Base-by-base conservation (phyloP, 2,329 filamentous ascomycete species). In the Penicillium sp. region DNA sequence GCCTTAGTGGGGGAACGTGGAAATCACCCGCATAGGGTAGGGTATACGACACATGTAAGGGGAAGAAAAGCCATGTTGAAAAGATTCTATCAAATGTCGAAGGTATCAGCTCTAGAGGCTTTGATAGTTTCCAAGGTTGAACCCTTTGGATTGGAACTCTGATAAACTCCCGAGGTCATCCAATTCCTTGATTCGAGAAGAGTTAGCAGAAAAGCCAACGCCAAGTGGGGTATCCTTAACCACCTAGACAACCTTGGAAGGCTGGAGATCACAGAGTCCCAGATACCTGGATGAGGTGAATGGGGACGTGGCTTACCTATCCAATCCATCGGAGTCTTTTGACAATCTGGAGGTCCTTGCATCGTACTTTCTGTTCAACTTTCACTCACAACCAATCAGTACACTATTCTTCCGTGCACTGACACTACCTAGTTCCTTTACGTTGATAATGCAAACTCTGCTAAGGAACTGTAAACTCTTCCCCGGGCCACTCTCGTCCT, bases 251-350 rank as follows among this genome's bases (percentile, higher is more conserved):
- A 47, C 10, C n/a, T 46, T 46, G 8, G 19, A 23, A 34, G 45
- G 29, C 8, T 19, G 9, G 8, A 44, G 41, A 31, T 21, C 27
- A 7, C 19, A 21, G 19, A 50, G 38, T 60, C 60, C 63, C 63
- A 53, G 48, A 29, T 60, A 63, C 63, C 63, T 62, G 63, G 63
- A 65, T 63, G 58, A n/a, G 15, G 7, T 23, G 11, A 27, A 53
- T 57, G 52, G 56, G 50, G 60, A 55, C 21, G 27, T 44, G 43
- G 41, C 33, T 52, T 43, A 31, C n/a, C 38, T 45, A 15, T 49
- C 52, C 52, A 43, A 43, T 50, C 38, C 19, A 33, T 21, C 15
- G 23, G 13, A 16, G 16, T 41, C 7, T 25, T 44, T 31, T 34
- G 38, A 29, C 25, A n/a, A 21, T n/a, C 21, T 19, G 34, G 44